These are phyloP conservation scores for Gastrolobium bilobum DNA, from an alignment of 306 rosid species.

Conservation along the genomic window DNA sequence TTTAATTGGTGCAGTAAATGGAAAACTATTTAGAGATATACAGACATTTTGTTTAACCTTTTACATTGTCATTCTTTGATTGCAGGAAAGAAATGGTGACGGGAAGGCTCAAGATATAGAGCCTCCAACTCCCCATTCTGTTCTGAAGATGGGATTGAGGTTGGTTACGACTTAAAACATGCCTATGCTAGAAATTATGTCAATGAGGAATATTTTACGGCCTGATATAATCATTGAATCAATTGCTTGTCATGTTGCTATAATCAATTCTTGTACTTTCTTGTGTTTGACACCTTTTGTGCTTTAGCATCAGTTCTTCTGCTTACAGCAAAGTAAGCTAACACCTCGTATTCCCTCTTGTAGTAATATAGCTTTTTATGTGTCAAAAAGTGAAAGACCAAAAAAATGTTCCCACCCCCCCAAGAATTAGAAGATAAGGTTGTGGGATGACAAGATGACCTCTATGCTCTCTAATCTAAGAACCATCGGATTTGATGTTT, in stretches of 20 bases:
- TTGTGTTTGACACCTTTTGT: conserved; percentile 33
- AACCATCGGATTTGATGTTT: conserved; percentile 41
- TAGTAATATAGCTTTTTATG: conserved; percentile 13
- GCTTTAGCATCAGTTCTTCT: conserved; percentile 36
- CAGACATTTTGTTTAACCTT: conserved; percentile 41
- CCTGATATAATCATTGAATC: conserved; percentile 26
- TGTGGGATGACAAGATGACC: conserved; percentile 13
- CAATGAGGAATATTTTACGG: conserved; percentile 23
- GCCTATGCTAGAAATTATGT: conserved; percentile 17
- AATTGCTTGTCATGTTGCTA: conserved; percentile 47
- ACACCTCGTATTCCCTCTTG: not conserved
- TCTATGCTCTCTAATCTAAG: conserved; percentile 23
- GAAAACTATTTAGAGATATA: conserved; percentile 22
- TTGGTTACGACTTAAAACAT: conserved; percentile 50
- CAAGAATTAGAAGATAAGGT: conserved; percentile 16
- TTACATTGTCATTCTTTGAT: conserved; percentile 43
- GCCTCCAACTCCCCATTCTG: conserved; percentile 82
- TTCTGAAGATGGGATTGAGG: conserved; percentile 88
- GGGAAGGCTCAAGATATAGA: conserved; percentile 80
- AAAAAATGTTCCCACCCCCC: not conserved
- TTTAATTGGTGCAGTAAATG: not conserved
- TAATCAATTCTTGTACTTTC: conserved; percentile 28
- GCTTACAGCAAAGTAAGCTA: conserved; percentile 32
- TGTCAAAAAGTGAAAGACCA: conserved; percentile 1
- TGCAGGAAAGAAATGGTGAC: conserved; percentile 91